Evolutionary conservation across 164 flowering plant genomes (phyloP).

Genomic region (Tinospora cordifolia): DNA sequence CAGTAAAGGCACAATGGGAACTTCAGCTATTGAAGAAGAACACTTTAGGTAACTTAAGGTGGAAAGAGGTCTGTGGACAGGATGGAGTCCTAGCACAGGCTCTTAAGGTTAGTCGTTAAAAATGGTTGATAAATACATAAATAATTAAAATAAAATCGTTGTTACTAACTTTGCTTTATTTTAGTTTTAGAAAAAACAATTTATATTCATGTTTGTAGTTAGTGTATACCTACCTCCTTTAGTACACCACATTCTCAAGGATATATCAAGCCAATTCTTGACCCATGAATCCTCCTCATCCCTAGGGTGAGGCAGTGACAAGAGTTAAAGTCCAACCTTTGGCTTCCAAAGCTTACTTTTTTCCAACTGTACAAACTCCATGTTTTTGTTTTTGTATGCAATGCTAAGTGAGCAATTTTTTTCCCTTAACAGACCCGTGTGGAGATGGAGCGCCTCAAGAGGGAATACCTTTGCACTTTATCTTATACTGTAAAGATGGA

Average conservation of each 20-base stretch:
- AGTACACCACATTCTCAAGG: no score
- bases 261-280: no score
- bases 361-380: no score
- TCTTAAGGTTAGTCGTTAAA: constrained; percentile 42
- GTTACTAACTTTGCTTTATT: no score
- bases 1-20: constrained; percentile 65
- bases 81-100: constrained; percentile 56
- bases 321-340: no score
- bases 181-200: no score
- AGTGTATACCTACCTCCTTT: no score
- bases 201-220: no score
- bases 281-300: no score
- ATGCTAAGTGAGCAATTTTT: constrained; percentile 8
- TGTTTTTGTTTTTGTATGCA: neutral
- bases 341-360: no score
- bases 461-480: constrained; percentile 44
- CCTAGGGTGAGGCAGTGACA: no score
- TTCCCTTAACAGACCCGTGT: constrained; percentile 42
- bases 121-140: neutral
- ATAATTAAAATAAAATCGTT: no score
- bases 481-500: constrained; percentile 43
- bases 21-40: constrained; percentile 30
- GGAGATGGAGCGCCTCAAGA: constrained; percentile 34
- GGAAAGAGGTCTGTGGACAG: constrained; percentile 56
- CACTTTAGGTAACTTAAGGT: constrained; percentile 33